Conservation (phyloP, 495 filamentous ascomycete species). For the Lepidopterella palustris region DNA sequence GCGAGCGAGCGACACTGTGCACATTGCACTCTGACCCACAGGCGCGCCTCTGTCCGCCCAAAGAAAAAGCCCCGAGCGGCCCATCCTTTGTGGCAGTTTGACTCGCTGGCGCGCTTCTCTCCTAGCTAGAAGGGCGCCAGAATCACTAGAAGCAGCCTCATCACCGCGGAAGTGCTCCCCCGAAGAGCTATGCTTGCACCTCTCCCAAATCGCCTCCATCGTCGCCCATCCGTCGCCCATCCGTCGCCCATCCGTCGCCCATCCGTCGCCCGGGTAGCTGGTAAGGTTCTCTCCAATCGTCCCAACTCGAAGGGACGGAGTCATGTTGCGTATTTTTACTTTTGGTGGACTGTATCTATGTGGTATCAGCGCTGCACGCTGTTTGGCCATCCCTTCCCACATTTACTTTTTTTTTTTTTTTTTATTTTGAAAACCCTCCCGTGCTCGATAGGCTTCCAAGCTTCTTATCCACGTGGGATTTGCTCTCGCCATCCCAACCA, state of each 20-base stretch:
- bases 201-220: neutral
- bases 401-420: too few species aligned
- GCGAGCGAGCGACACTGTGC: neutral
- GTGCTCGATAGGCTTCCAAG: conserved; percentile 11
- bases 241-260: neutral
- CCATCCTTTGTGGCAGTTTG: too few species aligned
- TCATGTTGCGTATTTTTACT: conserved; percentile 13
- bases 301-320: neutral
- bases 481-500: neutral
- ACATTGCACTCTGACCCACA: conserved; percentile 15
- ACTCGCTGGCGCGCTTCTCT: conserved; percentile 15
- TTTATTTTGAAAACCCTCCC: conserved; percentile 4
- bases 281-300: neutral
- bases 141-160: conserved; percentile 9
- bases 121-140: conserved; percentile 4
- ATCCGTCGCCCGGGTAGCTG: conserved; percentile 18
- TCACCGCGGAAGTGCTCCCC: conserved; percentile 7
- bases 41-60: conserved; percentile 1
- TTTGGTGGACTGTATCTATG: conserved; percentile 18
- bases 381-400: too few species aligned
- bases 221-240: too few species aligned
- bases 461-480: conserved; percentile 27
- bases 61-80: too few species aligned
- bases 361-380: neutral
- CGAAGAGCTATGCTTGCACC: conserved; percentile 10